Evolutionary conservation across 1,139 yeast species (phyloP).

Genomic region (Kodamaea suecica): DNA sequence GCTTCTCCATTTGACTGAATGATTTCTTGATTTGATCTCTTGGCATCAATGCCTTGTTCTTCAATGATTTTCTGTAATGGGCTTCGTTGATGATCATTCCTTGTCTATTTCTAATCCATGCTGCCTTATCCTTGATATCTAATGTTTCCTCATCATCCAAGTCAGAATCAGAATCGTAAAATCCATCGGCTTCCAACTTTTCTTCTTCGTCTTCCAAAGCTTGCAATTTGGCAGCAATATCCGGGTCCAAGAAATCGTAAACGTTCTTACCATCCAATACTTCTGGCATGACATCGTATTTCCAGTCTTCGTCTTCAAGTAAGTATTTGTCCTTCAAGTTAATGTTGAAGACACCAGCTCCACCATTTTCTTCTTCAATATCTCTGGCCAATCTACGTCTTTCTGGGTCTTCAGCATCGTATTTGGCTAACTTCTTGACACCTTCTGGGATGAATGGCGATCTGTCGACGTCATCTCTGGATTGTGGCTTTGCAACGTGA

Average conservation of each 20-base stretch:
- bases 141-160: slow-evolving; percentile 62
- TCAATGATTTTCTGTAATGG: slow-evolving; percentile 80
- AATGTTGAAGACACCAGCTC: slow-evolving; percentile 96
- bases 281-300: slow-evolving; percentile 96
- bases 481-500: slow-evolving; percentile 87
- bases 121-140: slow-evolving; percentile 82
- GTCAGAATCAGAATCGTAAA: slow-evolving; percentile 87
- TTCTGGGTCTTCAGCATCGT: slow-evolving; percentile 76
- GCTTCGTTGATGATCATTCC: slow-evolving; percentile 89
- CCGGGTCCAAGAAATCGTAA: slow-evolving; percentile 95
- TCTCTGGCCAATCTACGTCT: slow-evolving; percentile 83
- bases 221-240: slow-evolving; percentile 86
- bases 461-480: slow-evolving; percentile 83
- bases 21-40: slow-evolving; percentile 82
- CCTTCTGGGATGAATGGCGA: slow-evolving; percentile 80
- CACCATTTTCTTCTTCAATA: slow-evolving; percentile 91
- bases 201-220: slow-evolving; percentile 98
- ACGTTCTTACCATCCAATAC: slow-evolving; percentile 93
- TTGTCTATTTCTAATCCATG: slow-evolving; percentile 94
- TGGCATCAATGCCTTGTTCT: slow-evolving; percentile 89
- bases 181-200: slow-evolving; percentile 87
- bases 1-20: slow-evolving; percentile 77
- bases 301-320: slow-evolving; percentile 96
- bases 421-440: slow-evolving; percentile 55
- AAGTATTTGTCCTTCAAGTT: slow-evolving; percentile 89